These are phyloP conservation scores for Phyllosticta ampelicida DNA, from an alignment of 2,329 filamentous ascomycete genomes.

Conservation along the genomic window DNA sequence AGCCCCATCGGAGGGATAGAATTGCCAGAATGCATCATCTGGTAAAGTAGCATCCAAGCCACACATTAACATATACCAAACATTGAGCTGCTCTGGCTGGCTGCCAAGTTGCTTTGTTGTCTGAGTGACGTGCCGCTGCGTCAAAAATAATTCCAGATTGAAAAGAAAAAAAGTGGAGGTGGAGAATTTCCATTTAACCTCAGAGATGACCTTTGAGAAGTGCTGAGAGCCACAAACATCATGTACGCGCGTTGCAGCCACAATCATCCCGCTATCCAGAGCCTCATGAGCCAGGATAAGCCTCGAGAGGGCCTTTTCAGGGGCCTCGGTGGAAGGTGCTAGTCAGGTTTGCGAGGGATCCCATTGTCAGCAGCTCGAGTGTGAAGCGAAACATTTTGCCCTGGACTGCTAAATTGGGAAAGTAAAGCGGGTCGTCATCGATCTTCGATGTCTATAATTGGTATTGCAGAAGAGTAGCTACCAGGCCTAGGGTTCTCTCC, in stretches of 20 bases:
- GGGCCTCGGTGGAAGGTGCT: neutral
- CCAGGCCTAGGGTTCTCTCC: neutral
- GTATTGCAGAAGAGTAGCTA: neutral
- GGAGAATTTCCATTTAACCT: too few relatives aligned
- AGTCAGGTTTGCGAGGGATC: neutral
- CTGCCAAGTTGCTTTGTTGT: neutral
- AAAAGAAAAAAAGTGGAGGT: neutral
- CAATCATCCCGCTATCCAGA: neutral
- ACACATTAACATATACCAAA: too few relatives aligned
- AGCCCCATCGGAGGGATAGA: neutral
- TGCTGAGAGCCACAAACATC: neutral
- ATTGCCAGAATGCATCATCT: neutral
- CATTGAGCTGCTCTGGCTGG: too few relatives aligned
- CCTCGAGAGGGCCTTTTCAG: neutral
- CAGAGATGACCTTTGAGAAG: neutral
- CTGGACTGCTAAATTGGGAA: neutral
- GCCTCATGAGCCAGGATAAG: neutral
- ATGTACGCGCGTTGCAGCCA: neutral
- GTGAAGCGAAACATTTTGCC: neutral
- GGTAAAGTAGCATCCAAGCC: too few relatives aligned
- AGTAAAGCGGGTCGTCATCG: neutral
- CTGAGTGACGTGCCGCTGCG: neutral
- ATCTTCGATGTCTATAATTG: neutral
- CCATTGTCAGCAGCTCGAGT: neutral
- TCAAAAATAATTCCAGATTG: neutral